phyloP scores from a whole-genome alignment of 441 rosid species.

The Croton laevigatus region DNA sequence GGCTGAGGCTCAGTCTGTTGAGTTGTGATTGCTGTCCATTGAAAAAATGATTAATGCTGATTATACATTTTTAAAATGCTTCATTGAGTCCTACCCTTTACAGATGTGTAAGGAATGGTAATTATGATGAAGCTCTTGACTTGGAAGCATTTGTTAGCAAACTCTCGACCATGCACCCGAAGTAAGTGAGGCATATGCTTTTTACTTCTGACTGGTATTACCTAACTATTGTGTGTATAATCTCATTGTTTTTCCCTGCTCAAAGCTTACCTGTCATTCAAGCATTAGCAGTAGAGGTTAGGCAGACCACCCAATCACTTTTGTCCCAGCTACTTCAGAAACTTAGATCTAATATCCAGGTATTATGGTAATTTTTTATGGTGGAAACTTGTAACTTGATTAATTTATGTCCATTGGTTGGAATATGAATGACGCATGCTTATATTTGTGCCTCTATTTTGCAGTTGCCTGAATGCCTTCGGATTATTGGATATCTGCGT shows the following conservation, averaged over 20 bases:
- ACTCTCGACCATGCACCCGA: slow-evolving; percentile 93
- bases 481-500: slow-evolving; percentile 86
- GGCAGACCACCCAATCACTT: slow-evolving; percentile 92
- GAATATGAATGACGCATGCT: slow-evolving; percentile 16
- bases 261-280: slow-evolving; percentile 81
- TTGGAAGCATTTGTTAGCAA: slow-evolving; percentile 86
- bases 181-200: slow-evolving; percentile 50
- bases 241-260: slow-evolving; percentile 14
- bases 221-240: slow-evolving; percentile 23
- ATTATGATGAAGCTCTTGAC: slow-evolving; percentile 94
- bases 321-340: slow-evolving; percentile 92
- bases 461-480: slow-evolving; percentile 93
- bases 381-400: slow-evolving; percentile 5
- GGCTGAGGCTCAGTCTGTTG: not conserved
- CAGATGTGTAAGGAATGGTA: slow-evolving; percentile 95
- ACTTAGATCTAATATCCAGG: slow-evolving; percentile 92
- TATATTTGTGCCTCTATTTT: slow-evolving; percentile 22
- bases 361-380: slow-evolving; percentile 25
- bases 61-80: not conserved
- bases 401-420: slow-evolving; percentile 10
- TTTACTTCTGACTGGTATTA: slow-evolving; percentile 11
- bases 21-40: not conserved
- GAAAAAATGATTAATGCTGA: not conserved
- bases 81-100: slow-evolving; percentile 21
- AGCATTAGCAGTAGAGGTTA: slow-evolving; percentile 85